These are phyloP conservation scores for Aspergillus incahuasiensis DNA, from an alignment of 495 filamentous ascomycete genomes.

Conservation along the genomic window DNA sequence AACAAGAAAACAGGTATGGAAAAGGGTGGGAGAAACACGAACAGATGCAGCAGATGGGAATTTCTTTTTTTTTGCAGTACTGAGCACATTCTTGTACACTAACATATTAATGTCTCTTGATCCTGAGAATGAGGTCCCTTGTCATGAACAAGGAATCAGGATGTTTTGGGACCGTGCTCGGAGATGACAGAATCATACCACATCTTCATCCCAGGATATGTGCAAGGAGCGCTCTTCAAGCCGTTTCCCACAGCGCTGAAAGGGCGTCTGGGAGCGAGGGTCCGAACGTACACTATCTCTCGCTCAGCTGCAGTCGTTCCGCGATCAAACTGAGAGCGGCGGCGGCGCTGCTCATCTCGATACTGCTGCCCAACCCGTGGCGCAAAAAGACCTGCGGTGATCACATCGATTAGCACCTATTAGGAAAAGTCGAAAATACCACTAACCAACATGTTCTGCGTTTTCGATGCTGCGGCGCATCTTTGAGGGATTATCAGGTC, in stretches of 20 bases:
- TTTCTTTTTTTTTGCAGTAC: not conserved
- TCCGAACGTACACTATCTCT: constrained; percentile 25
- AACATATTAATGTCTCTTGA: not conserved
- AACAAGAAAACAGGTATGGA: constrained; percentile 12
- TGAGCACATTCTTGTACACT: not conserved
- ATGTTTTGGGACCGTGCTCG: constrained; percentile 21
- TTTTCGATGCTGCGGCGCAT: constrained; percentile 81
- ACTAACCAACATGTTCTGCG: constrained; percentile 77
- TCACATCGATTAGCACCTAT: not conserved
- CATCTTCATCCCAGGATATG: constrained; percentile 25
- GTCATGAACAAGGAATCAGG: constrained; percentile 9
- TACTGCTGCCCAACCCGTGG: constrained; percentile 67
- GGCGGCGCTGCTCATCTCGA: constrained; percentile 70
- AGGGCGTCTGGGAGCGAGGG: constrained; percentile 18
- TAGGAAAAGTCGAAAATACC: not conserved
- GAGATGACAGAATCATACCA: constrained; percentile 20
- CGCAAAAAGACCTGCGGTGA: constrained; percentile 56
- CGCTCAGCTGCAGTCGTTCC: constrained; percentile 41
- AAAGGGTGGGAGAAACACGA: not conserved
- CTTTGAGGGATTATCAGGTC: constrained; percentile 77
- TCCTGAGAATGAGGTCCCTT: not conserved
- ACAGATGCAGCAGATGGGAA: not conserved
- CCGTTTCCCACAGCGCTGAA: constrained; percentile 12
- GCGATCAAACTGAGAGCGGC: constrained; percentile 72
- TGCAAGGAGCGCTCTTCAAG: constrained; percentile 25